Conservation (phyloP, 306 rosid species). For the Prunus davidiana region DNA sequence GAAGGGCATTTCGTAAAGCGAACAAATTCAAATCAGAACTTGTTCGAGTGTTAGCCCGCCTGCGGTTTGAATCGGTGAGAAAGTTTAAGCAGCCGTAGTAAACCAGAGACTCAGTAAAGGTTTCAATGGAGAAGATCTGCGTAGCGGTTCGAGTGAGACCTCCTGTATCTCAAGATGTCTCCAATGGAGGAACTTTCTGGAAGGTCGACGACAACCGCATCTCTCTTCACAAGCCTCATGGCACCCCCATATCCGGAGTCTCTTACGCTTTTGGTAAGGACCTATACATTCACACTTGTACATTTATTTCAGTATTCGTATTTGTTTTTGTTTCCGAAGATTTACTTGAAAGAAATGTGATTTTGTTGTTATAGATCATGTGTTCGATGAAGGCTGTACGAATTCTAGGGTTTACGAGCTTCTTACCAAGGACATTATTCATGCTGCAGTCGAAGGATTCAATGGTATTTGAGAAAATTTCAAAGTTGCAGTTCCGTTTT, state of each 20-base stretch:
- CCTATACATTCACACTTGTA: too few relatives aligned
- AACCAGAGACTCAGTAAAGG: background rate
- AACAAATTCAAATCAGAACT: background rate
- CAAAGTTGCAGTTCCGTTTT: background rate
- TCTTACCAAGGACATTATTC: slow-evolving; percentile 78
- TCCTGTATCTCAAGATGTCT: slow-evolving; percentile 38
- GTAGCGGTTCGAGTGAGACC: slow-evolving; percentile 88
- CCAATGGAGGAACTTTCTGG: slow-evolving; percentile 71
- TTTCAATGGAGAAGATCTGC: slow-evolving; percentile 83
- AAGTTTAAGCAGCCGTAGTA: background rate
- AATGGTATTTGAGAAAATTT: slow-evolving; percentile 42
- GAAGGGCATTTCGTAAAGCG: slow-evolving; percentile 19
- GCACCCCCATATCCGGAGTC: slow-evolving; percentile 65
- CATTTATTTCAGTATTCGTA: background rate
- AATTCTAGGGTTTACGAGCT: slow-evolving; percentile 71
- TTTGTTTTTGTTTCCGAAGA: background rate
- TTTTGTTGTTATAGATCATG: slow-evolving; percentile 53
- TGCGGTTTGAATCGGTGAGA: background rate
- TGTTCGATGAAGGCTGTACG: slow-evolving; percentile 67
- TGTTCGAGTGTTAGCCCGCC: slow-evolving; percentile 12
- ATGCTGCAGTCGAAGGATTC: slow-evolving; percentile 88
- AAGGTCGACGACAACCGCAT: slow-evolving; percentile 83
- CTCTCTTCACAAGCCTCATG: slow-evolving; percentile 80
- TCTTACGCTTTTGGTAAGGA: slow-evolving; percentile 77
- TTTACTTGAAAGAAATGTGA: background rate